These are phyloP conservation scores for Citrus unshiu DNA, from an alignment of 345 rosid species.

Conservation along the genomic window DNA sequence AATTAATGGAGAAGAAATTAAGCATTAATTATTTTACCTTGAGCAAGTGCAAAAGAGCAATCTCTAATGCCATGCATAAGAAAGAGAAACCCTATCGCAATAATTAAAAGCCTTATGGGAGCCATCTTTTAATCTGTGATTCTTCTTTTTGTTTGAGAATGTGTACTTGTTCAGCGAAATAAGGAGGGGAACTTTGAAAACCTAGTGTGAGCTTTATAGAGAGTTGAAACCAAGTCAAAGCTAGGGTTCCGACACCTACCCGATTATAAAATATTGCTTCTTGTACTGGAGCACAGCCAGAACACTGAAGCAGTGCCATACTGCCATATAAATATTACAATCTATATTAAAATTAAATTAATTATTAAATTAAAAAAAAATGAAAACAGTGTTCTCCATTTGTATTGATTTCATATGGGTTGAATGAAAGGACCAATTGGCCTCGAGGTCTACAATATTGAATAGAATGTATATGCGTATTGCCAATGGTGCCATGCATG, in stretches of 20 bases:
- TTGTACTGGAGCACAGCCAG: slow-evolving; percentile 11
- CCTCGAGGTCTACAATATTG: background rate
- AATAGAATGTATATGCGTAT: background rate
- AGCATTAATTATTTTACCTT: slow-evolving; percentile 22
- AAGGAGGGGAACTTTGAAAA: slow-evolving; percentile 28
- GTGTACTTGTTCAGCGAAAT: slow-evolving; percentile 7
- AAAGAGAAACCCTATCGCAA: slow-evolving; percentile 34
- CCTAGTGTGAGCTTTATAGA: slow-evolving; percentile 32
- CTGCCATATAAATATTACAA: background rate
- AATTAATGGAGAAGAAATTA: background rate
- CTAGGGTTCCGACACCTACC: slow-evolving; percentile 34
- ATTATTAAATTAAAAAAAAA: background rate
- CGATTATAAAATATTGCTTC: slow-evolving; percentile 21
- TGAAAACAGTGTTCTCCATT: background rate
- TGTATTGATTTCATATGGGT: background rate
- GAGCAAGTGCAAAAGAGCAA: slow-evolving; percentile 26
- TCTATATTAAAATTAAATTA: background rate
- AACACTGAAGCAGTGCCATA: slow-evolving; percentile 16
- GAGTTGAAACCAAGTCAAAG: slow-evolving; percentile 38
- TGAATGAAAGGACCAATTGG: background rate
- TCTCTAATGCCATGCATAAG: slow-evolving; percentile 14
- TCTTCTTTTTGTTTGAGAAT: background rate
- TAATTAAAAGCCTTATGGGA: slow-evolving; percentile 24
- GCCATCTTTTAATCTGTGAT: slow-evolving; percentile 23
- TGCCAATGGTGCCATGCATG: background rate